Conservation (phyloP, 768 basidiomycete species). For the Serendipita sp. region DNA sequence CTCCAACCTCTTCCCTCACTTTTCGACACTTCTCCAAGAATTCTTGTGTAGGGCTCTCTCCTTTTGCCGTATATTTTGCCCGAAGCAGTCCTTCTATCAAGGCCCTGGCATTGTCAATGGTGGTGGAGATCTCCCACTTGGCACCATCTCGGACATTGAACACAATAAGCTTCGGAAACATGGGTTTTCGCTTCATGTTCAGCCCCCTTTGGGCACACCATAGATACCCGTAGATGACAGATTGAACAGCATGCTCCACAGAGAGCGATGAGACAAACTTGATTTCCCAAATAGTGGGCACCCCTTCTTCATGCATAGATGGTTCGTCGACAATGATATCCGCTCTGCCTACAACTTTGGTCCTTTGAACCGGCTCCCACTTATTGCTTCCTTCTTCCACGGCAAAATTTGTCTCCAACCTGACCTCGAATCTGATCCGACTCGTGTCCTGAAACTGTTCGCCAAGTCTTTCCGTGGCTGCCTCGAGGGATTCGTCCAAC, state of each 20-base stretch:
- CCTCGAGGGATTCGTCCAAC: background rate
- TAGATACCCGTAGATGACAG: conserved; percentile 5
- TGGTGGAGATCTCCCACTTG: conserved; percentile 5
- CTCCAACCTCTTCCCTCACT: background rate
- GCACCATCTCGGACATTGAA: conserved; percentile 8
- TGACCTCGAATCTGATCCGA: background rate
- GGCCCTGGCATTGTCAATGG: background rate
- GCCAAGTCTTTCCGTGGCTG: background rate
- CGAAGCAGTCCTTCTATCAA: conserved; percentile 4
- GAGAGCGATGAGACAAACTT: conserved; percentile 4
- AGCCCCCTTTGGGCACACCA: background rate
- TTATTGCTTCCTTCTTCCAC: background rate
- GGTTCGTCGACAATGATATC: background rate
- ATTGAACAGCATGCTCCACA: conserved; percentile 3
- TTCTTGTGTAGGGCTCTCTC: background rate
- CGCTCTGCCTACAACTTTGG: background rate
- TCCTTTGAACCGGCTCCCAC: background rate
- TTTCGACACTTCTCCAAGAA: conserved; percentile 1
- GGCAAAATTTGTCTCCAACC: background rate
- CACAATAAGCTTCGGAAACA: conserved; percentile 2
- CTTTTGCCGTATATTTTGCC: conserved; percentile 6
- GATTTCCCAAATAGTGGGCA: conserved; percentile 6
- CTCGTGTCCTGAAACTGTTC: background rate
- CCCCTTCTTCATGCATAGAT: background rate
- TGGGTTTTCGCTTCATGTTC: background rate